A percentile compares a stretch with the other conserved stretches of the same genome.
These are phyloP conservation scores for Venturia aucupariae DNA, from an alignment of 2,329 filamentous ascomycete genomes.

Conservation along the genomic window DNA sequence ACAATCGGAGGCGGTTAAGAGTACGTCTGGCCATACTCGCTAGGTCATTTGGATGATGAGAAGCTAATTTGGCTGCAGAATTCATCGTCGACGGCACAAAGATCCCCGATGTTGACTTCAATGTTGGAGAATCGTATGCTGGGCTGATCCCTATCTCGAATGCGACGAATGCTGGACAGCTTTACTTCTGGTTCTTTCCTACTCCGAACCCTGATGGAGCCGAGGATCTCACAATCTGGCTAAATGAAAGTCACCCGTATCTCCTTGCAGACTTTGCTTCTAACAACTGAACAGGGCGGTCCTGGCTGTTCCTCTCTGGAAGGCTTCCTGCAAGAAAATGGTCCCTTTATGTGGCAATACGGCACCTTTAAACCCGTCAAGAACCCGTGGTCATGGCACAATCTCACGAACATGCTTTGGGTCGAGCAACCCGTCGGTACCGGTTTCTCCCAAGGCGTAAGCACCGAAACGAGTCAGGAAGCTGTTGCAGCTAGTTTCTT, in stretches of 20 bases:
- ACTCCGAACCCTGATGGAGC: constrained; percentile 37
- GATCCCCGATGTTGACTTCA: constrained; percentile 40
- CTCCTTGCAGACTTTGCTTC: neutral
- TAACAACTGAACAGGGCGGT: constrained; percentile 20
- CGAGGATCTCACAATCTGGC: constrained; percentile 44
- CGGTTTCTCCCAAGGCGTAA: constrained; percentile 58
- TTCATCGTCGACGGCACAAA: constrained; percentile 29
- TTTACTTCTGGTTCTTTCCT: constrained; percentile 51
- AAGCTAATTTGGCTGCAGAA: constrained; percentile 18
- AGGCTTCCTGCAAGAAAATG: constrained; percentile 41
- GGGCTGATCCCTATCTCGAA: constrained; percentile 45
- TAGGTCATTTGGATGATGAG: neutral
- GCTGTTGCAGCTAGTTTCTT: constrained; percentile 64
- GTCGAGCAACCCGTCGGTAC: constrained; percentile 60
- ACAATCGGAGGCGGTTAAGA: constrained; percentile 10
- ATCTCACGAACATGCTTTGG: constrained; percentile 69
- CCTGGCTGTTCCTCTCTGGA: constrained; percentile 40
- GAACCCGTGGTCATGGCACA: constrained; percentile 42
- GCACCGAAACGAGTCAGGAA: constrained; percentile 55
- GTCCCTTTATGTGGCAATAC: constrained; percentile 38
- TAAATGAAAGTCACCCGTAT: constrained; percentile 23
- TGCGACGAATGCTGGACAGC: constrained; percentile 34
- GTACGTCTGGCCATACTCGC: neutral
- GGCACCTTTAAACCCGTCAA: constrained; percentile 31
- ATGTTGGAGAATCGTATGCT: constrained; percentile 36